Percentiles rank a stretch among this genome's conserved stretches.
phyloP scores from a whole-genome alignment of 345 rosid species.

The Populus davidiana region DNA sequence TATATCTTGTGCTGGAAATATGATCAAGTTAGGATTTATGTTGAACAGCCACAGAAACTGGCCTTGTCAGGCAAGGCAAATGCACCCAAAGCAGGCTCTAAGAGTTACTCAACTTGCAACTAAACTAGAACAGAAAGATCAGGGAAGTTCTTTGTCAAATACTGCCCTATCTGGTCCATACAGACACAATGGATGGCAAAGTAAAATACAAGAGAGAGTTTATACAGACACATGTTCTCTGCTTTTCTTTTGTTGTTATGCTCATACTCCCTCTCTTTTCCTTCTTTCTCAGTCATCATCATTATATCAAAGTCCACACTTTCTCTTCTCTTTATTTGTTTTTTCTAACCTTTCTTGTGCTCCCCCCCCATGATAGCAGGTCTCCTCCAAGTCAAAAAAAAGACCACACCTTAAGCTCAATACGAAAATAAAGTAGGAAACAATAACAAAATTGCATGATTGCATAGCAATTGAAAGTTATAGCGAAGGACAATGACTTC shows the following conservation, averaged over 20 bases:
- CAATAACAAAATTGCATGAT: neutral
- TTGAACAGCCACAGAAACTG: neutral
- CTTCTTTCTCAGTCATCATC: conserved; percentile 31
- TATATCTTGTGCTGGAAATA: neutral
- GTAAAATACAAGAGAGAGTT: neutral
- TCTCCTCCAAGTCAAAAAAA: neutral
- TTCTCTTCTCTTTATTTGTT: neutral
- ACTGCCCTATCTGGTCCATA: conserved; percentile 3
- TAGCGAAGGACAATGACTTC: conserved; percentile 14
- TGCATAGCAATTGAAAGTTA: neutral
- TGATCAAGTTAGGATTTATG: neutral
- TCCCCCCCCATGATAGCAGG: neutral
- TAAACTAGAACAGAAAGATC: neutral
- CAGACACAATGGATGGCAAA: neutral
- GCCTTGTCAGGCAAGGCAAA: neutral
- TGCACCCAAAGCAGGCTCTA: neutral
- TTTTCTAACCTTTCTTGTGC: neutral
- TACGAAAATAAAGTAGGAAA: neutral
- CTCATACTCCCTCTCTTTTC: neutral
- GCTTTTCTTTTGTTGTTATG: neutral
- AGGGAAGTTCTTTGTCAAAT: conserved; percentile 11
- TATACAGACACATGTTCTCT: conserved; percentile 9
- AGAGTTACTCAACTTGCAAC: conserved; percentile 12
- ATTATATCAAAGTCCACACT: conserved; percentile 18
- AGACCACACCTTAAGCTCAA: neutral